Conservation (phyloP, 371 early-diverging fungal species). For the Amoeboaphelidium protococcarum region DNA sequence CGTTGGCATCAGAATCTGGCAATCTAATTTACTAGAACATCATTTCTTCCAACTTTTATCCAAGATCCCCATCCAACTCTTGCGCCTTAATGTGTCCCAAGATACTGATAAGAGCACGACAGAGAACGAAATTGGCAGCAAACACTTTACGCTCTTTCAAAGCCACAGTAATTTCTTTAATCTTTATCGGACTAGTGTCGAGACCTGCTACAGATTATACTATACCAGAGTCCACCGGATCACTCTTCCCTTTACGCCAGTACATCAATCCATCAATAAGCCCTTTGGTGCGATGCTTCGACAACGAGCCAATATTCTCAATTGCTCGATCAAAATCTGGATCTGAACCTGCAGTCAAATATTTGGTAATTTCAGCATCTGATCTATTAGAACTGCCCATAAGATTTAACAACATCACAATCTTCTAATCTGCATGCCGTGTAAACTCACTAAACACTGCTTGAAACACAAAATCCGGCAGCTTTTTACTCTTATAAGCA, state of each 20-base stretch:
- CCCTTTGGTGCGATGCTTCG: conserved; percentile 51
- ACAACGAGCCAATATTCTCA: conserved; percentile 45
- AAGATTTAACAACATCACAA: no score
- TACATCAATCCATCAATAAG: conserved; percentile 70
- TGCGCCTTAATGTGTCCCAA: conserved; percentile 38
- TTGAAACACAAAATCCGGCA: no score
- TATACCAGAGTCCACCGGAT: conserved; percentile 9
- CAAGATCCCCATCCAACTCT: conserved; percentile 52
- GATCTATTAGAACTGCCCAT: no score
- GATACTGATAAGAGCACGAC: conserved; percentile 58
- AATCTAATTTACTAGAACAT: conserved; percentile 65
- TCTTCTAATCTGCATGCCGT: no score
- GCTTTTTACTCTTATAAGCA: no score
- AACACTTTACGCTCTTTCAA: conserved; percentile 6
- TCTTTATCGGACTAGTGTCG: neutral
- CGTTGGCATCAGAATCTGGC: conserved; percentile 51
- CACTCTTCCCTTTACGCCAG: conserved; percentile 57
- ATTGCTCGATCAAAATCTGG: conserved; percentile 47
- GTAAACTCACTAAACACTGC: no score
- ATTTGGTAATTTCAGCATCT: conserved; percentile 25
- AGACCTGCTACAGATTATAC: neutral
- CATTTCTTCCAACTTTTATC: conserved; percentile 62
- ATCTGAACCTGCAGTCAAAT: conserved; percentile 42
- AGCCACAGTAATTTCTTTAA: neutral
- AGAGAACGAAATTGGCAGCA: conserved; percentile 60